Base-by-base conservation (phyloP, 1,284 basidiomycete genomes). In the Psilocybe mexicana region DNA sequence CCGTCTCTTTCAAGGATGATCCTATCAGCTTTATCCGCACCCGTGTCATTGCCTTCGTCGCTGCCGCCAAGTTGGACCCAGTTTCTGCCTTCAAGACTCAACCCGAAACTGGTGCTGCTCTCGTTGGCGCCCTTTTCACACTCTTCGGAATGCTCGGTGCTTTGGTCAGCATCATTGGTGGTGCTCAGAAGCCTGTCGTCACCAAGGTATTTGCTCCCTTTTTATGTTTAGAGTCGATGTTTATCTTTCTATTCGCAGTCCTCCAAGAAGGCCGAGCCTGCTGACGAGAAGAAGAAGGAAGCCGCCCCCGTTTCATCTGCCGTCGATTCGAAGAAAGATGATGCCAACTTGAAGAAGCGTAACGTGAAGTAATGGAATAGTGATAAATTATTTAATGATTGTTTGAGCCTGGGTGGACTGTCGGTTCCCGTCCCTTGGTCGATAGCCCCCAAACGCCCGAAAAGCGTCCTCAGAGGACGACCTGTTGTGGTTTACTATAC, bases 111-210 rank as follows among this genome's bases (percentile, higher is more conserved):
- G 93, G 88, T 66, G 90, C 82, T 54, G 90, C 85, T 62, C 79
- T 96, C 61, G 80, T 79, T 61, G 87, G 86, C 60, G 84, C 82
- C 51, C 67, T 92, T 54, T 79, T 95, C 67, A 92, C 90, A 45
- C 71, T 96, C 66, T 83, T 97, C 70, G 90, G 89, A 59, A 87
- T 96, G 84, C 74, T 97, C 65, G 90, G 86, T 63, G 83, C 85
- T 53, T 76, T 94, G 67, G 83, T 93, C 61, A 88, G 93, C 57
- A 76, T 95, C 68, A 82, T 93, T 71, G 88, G 92, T 61, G 81
- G 80, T 55, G 78, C 81, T 54, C 83, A 88, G 71, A 86, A 87
- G 70, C 84, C 90, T 47, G 80, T 87, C 61, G 79, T 89, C 51
- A 82, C 86, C 63, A 87, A 88, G 80, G 77, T 79, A 53, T 36